These are phyloP conservation scores for Bryum argenteum DNA, from an alignment of 225 moss, liverwort and hornwort species.

Conservation along the genomic window DNA sequence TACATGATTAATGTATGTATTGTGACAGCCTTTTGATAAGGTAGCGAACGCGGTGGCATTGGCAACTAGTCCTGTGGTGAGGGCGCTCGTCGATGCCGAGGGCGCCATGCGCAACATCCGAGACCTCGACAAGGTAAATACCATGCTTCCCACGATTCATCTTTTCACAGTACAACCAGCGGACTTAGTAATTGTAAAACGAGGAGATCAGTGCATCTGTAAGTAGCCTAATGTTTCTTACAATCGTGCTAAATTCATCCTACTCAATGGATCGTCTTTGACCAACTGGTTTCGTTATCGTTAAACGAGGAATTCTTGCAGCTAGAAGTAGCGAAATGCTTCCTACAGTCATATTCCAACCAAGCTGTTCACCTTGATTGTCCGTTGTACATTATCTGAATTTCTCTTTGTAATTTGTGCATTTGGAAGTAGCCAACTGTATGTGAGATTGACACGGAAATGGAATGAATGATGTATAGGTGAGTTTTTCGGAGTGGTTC, in stretches of 20 bases:
- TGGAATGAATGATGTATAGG: conserved; percentile 28
- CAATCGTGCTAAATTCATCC: neutral
- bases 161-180: no score
- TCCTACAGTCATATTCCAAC: no score
- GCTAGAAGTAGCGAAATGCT: no score
- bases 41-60: conserved; percentile 79
- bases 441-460: no score
- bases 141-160: neutral
- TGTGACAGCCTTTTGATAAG: conserved; percentile 75
- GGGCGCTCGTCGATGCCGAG: conserved; percentile 85
- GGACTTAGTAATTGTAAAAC: neutral
- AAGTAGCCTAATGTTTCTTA: neutral
- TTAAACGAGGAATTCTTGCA: no score
- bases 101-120: conserved; percentile 90
- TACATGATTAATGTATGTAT: neutral
- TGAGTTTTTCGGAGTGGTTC: conserved; percentile 96
- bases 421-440: no score
- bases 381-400: no score
- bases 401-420: no score
- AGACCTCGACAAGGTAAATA: conserved; percentile 72
- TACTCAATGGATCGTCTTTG: no score
- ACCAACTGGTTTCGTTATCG: no score
- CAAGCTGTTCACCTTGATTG: no score
- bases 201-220: neutral
- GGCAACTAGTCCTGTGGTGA: conserved; percentile 86